Conservation (phyloP, 2,329 filamentous ascomycete genomes). For the Diplodia intermedia region DNA sequence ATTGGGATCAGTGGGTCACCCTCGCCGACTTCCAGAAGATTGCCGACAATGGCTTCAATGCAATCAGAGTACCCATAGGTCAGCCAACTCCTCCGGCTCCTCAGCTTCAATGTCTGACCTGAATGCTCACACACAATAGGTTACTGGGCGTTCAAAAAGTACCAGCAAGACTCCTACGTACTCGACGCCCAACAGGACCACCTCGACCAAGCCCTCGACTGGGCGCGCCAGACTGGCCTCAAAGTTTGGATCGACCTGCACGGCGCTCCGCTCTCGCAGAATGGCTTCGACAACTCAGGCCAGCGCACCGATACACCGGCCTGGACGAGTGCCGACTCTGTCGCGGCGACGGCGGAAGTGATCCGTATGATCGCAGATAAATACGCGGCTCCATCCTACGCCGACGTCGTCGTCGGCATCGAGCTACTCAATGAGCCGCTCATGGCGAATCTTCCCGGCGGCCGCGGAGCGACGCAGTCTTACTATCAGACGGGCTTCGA, state of each 20-base stretch:
- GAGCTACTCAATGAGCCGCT: slow-evolving; percentile 64
- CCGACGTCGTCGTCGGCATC: slow-evolving; percentile 66
- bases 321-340: slow-evolving; percentile 57
- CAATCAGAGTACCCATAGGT: slow-evolving; percentile 64
- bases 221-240: slow-evolving; percentile 60
- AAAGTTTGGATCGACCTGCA: slow-evolving; percentile 67
- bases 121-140: slow-evolving; percentile 38
- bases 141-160: slow-evolving; percentile 65
- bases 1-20: slow-evolving; percentile 60
- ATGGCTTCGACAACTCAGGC: slow-evolving; percentile 69
- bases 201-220: slow-evolving; percentile 63
- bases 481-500: slow-evolving; percentile 64
- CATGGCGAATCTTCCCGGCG: slow-evolving; percentile 53
- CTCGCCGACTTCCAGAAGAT: slow-evolving; percentile 64
- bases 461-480: slow-evolving; percentile 56
- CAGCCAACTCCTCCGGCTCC: background rate
- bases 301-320: slow-evolving; percentile 52
- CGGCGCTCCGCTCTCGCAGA: slow-evolving; percentile 60
- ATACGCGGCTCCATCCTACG: slow-evolving; percentile 60
- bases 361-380: slow-evolving; percentile 65
- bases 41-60: slow-evolving; percentile 63
- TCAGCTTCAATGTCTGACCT: background rate
- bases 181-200: slow-evolving; percentile 58
- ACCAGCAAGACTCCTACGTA: slow-evolving; percentile 58
- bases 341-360: slow-evolving; percentile 60